A percentile compares a stretch with the other conserved stretches of the same genome.
phyloP scores from a whole-genome alignment of 352 stramenopile genomes.

The Phytophthora meadii region DNA sequence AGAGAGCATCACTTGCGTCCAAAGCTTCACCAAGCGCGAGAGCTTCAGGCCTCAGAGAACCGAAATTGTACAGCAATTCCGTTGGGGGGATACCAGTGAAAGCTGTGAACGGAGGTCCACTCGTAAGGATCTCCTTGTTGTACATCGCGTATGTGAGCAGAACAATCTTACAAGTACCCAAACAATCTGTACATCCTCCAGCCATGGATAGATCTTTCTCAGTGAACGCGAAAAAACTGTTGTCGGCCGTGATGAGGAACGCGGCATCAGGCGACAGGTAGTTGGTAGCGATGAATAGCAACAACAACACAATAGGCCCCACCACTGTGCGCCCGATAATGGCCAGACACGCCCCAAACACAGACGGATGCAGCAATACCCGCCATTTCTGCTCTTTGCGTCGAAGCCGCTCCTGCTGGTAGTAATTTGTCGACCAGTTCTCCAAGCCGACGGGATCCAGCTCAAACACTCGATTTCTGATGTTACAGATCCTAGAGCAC shows the following conservation, averaged over 20 bases:
- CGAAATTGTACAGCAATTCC: slow-evolving; percentile 29
- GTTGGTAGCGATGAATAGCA: slow-evolving; percentile 26
- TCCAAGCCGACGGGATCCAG: slow-evolving; percentile 1
- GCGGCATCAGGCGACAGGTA: slow-evolving; percentile 24
- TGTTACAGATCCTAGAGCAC: slow-evolving; percentile 8
- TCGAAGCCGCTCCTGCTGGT: slow-evolving; percentile 13
- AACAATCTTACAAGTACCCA: slow-evolving; percentile 23
- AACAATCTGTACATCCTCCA: slow-evolving; percentile 31
- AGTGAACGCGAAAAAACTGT: slow-evolving; percentile 35
- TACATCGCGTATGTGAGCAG: slow-evolving; percentile 26
- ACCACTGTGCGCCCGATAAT: slow-evolving; percentile 25
- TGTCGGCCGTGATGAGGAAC: slow-evolving; percentile 29
- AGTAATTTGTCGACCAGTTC: slow-evolving; percentile 25
- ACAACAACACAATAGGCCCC: slow-evolving; percentile 24
- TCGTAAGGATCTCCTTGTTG: slow-evolving; percentile 20
- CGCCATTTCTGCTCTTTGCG: slow-evolving; percentile 18
- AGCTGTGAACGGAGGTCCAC: slow-evolving; percentile 25
- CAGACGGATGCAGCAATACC: slow-evolving; percentile 9
- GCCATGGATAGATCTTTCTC: slow-evolving; percentile 33
- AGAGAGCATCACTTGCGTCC: slow-evolving; percentile 23
- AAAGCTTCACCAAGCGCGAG: slow-evolving; percentile 19
- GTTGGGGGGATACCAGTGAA: slow-evolving; percentile 19
- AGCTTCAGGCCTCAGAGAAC: slow-evolving; percentile 18
- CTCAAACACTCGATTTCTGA: slow-evolving; percentile 3
- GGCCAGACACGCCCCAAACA: slow-evolving; percentile 26